A percentile compares a stretch with the other conserved stretches of the same genome.
Conservation (phyloP, 2,329 filamentous ascomycete species). For the Ceratocystis huliohia region DNA sequence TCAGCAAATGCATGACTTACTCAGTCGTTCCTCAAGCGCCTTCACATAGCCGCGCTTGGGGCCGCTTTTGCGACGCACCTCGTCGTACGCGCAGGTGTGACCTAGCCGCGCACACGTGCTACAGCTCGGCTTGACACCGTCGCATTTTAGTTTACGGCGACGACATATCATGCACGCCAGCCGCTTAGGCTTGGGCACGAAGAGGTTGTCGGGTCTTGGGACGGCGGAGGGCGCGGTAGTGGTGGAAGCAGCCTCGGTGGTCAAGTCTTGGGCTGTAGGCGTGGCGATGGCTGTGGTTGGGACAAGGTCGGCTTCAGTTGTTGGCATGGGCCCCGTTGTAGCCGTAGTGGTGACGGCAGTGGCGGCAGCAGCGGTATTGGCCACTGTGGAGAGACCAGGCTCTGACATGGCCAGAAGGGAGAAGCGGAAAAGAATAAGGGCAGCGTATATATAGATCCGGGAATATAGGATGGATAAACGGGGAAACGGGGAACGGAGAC, state of each 20-base stretch:
- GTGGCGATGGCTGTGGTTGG: constrained; percentile 26
- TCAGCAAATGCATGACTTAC: constrained; percentile 39
- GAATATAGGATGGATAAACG: not conserved
- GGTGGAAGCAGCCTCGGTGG: constrained; percentile 25
- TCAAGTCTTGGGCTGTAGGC: constrained; percentile 24
- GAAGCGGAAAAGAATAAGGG: not conserved
- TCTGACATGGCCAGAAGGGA: not conserved
- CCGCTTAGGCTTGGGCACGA: constrained; percentile 69
- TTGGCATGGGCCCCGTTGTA: not conserved
- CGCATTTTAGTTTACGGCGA: constrained; percentile 83
- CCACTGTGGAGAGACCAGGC: not conserved
- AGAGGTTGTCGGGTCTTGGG: constrained; percentile 39
- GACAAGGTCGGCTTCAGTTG: not conserved
- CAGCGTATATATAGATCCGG: not conserved
- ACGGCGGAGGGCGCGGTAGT: constrained; percentile 29
- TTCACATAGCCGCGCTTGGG: constrained; percentile 93
- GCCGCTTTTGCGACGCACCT: constrained; percentile 85
- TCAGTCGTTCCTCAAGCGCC: constrained; percentile 79
- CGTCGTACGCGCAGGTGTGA: constrained; percentile 81
- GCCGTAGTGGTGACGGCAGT: not conserved
- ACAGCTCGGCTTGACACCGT: constrained; percentile 71
- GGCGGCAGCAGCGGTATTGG: not conserved
- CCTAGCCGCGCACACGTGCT: constrained; percentile 78
- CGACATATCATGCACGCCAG: constrained; percentile 91
- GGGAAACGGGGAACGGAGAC: not conserved